These are phyloP conservation scores for Salvia rosmarinus DNA, from an alignment of 257 asterid genomes.

Conservation along the genomic window DNA sequence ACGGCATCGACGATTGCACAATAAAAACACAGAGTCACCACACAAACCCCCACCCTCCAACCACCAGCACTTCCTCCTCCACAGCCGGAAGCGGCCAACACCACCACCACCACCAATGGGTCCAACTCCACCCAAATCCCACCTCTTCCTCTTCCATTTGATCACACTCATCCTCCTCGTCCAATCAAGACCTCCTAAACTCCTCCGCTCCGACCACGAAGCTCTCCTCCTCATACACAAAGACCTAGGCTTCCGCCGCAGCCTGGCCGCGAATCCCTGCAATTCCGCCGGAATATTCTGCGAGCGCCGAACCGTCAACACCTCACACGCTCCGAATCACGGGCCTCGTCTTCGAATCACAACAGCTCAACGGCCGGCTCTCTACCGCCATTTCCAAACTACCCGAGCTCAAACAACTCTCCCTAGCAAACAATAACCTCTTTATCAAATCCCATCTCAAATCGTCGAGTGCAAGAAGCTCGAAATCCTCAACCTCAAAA, in stretches of 20 bases:
- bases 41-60: conserved; percentile 7
- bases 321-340: conserved; percentile 61
- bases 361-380: conserved; percentile 49
- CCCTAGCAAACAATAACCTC: conserved; percentile 49
- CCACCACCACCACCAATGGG: conserved; percentile 41
- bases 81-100: too few species aligned
- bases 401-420: conserved; percentile 69
- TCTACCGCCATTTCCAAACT: conserved; percentile 71
- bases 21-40: conserved; percentile 18
- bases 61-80: conserved; percentile 25
- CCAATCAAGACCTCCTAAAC: conserved; percentile 48
- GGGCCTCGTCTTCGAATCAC: conserved; percentile 55
- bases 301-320: conserved; percentile 43
- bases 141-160: conserved; percentile 37
- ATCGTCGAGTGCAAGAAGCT: conserved; percentile 54
- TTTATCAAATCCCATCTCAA: conserved; percentile 63
- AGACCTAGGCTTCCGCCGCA: conserved; percentile 46
- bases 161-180: conserved; percentile 44
- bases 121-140: conserved; percentile 33
- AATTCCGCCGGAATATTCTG: conserved; percentile 66
- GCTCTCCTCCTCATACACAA: conserved; percentile 55
- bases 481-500: conserved; percentile 56
- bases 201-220: conserved; percentile 52
- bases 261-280: conserved; percentile 49
- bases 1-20: conserved; percentile 7